Evolutionary conservation across 2,329 filamentous ascomycete species (phyloP).

Genomic region (Trichoderma atroviride): DNA sequence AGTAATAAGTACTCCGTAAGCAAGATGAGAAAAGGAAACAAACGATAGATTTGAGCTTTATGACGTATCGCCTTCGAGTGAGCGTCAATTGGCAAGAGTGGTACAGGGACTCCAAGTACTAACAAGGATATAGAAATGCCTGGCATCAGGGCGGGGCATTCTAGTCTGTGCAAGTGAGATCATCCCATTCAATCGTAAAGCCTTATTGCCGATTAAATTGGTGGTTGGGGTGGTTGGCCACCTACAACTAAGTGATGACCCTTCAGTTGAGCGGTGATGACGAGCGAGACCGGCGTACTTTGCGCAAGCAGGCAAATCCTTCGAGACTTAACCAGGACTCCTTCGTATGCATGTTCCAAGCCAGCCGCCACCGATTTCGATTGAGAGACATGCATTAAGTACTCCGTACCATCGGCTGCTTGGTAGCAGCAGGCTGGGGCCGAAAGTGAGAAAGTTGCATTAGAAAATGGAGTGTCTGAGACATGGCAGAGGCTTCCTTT

Average conservation of each 20-base stretch:
- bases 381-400: constrained; percentile 4
- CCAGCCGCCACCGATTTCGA: constrained; percentile 8
- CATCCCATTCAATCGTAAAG: constrained; percentile 23
- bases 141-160: constrained; percentile 14
- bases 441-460: not conserved
- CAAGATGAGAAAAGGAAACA: not conserved
- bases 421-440: not conserved
- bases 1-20: not conserved
- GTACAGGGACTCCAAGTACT: not conserved
- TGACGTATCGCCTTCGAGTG: constrained; percentile 14
- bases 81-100: constrained; percentile 2
- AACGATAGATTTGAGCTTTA: not conserved
- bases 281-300: not conserved
- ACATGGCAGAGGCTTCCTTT: not conserved
- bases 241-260: not conserved
- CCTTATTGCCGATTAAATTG: constrained; percentile 14
- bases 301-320: constrained; percentile 9
- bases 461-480: not conserved
- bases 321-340: not conserved
- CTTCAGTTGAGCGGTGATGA: constrained; percentile 3
- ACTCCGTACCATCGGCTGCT: not conserved
- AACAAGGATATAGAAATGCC: constrained; percentile 15
- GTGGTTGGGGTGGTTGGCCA: constrained; percentile 22
- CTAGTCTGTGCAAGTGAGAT: constrained; percentile 23
- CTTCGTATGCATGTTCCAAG: constrained; percentile 9